These are phyloP conservation scores for Pterula multifida DNA, from an alignment of 1,284 basidiomycete genomes.

Conservation along the genomic window DNA sequence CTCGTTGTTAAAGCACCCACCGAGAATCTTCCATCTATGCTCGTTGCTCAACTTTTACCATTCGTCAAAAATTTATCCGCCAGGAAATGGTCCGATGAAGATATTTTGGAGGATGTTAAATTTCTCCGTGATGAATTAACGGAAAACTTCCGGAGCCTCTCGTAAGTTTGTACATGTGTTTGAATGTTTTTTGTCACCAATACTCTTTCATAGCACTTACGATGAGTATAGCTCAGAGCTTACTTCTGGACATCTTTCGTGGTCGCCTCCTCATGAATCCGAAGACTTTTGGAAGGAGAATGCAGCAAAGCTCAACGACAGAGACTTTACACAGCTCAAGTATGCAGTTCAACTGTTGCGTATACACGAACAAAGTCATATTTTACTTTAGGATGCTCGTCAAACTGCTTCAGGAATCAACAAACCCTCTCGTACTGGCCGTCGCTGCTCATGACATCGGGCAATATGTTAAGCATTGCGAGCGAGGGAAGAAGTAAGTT, in stretches of 20 bases:
- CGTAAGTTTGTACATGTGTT: slow-evolving; percentile 33
- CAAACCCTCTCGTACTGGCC: slow-evolving; percentile 68
- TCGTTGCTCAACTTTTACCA: slow-evolving; percentile 78
- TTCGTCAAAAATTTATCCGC: slow-evolving; percentile 76
- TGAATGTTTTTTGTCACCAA: slow-evolving; percentile 2
- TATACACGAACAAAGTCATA: background rate
- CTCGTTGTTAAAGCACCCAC: slow-evolving; percentile 73
- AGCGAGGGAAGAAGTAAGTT: slow-evolving; percentile 80
- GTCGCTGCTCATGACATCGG: slow-evolving; percentile 90
- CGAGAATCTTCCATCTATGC: slow-evolving; percentile 84
- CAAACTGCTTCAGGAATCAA: slow-evolving; percentile 57
- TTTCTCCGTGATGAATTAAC: slow-evolving; percentile 79
- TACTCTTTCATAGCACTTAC: slow-evolving; percentile 56
- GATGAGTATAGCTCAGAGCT: slow-evolving; percentile 94
- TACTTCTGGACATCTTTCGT: slow-evolving; percentile 81
- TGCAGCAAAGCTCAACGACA: slow-evolving; percentile 72
- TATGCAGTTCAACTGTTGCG: slow-evolving; percentile 17
- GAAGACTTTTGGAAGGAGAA: slow-evolving; percentile 99
- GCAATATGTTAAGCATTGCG: slow-evolving; percentile 85
- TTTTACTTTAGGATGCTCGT: slow-evolving; percentile 48
- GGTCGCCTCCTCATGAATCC: slow-evolving; percentile 92
- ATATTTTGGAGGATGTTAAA: slow-evolving; percentile 84
- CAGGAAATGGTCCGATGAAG: slow-evolving; percentile 92
- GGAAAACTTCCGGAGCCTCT: slow-evolving; percentile 76
- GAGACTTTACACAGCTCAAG: slow-evolving; percentile 74